Base-by-base conservation (phyloP, 2,329 filamentous ascomycete species). In the Neofusicoccum laricinum region DNA sequence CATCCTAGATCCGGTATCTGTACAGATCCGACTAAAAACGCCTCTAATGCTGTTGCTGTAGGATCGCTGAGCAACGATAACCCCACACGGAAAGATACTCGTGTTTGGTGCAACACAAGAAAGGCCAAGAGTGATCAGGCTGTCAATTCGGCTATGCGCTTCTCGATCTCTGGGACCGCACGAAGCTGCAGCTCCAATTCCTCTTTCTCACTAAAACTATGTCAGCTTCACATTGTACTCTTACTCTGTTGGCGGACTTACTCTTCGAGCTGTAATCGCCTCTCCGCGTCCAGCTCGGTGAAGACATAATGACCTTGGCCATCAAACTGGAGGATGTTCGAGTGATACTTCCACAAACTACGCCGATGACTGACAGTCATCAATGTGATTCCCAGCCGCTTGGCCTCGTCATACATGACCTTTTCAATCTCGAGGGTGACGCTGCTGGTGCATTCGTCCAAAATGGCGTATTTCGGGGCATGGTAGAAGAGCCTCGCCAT, bases 401-500 rank as follows among this genome's bases (percentile, higher is more conserved):
- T 98, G 58, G 95, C 95, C 63, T 92, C 93, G 71, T 97, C 94
- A 77, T 99, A 99, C 93, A 99, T 98, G 74, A 92, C 85, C 75
- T 92, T 90, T 74, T 99, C 95, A 66, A 93, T 93, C 70, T 98
- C 94, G 32, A 97, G 84, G 15, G 96, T 97, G n/a, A 99, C 92
- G 61, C 88, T 92, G 64, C 90, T 93, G 6, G 95, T 99, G 78
- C 95, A 99, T 80, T 99, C 95, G 75, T 99, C 95, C 41, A 99
- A 82, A 69, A 99, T 99, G 11, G 95, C 95, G 76, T 97, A 98
- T 70, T 90, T 89, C 0, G 94, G 94, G 10, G 88, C 85, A 78
- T 98, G 94, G 78, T 98, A 98, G 78, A 97, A 97, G 17, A 97
- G 85, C 0, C 95, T 85, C 0, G 95, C 95, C 92, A 98, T 98